Conservation (phyloP, 2,329 filamentous ascomycete species). For the Penicillium sclerotigenum region DNA sequence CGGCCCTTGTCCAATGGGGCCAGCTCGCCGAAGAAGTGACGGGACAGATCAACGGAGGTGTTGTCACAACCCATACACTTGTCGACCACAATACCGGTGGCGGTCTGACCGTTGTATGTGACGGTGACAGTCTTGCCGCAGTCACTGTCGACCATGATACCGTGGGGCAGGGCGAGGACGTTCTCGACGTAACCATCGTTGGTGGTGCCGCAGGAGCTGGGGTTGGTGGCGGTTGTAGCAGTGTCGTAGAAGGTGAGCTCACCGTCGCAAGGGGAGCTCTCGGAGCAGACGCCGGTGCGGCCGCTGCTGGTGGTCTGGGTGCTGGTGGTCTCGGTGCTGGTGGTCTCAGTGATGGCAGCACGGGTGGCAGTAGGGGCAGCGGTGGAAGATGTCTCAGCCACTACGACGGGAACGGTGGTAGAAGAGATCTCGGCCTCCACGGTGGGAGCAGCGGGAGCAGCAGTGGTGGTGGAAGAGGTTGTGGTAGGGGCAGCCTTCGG, state of each 20-base stretch:
- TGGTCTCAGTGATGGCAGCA: neutral
- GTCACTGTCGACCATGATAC: conserved; percentile 66
- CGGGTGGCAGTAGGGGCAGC: neutral
- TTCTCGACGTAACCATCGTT: conserved; percentile 56
- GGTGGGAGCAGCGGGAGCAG: conserved; percentile 9
- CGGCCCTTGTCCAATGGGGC: conserved; percentile 38
- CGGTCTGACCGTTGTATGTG: conserved; percentile 56
- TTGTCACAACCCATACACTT: conserved; percentile 69
- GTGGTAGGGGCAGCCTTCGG: conserved; percentile 7
- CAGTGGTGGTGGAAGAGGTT: conserved; percentile 8
- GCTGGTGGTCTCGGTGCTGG: conserved; percentile 13
- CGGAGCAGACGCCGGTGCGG: conserved; percentile 26
- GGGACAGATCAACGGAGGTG: conserved; percentile 59
- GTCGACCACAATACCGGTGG: conserved; percentile 63
- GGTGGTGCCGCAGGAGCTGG: conserved; percentile 58
- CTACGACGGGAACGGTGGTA: conserved; percentile 2
- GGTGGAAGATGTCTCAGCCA: neutral
- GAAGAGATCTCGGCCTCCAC: conserved; percentile 5
- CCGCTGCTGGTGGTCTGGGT: conserved; percentile 9
- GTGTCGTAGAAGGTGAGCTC: conserved; percentile 73
- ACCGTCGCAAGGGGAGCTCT: conserved; percentile 45
- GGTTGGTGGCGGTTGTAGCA: conserved; percentile 56
- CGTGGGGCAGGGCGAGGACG: conserved; percentile 66
- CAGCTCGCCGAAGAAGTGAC: conserved; percentile 55
- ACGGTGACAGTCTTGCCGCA: conserved; percentile 69